Percentiles rank a stretch among this genome's conserved stretches.
Conservation (phyloP, 2,329 filamentous ascomycete species). For the Raffaelea arxii region DNA sequence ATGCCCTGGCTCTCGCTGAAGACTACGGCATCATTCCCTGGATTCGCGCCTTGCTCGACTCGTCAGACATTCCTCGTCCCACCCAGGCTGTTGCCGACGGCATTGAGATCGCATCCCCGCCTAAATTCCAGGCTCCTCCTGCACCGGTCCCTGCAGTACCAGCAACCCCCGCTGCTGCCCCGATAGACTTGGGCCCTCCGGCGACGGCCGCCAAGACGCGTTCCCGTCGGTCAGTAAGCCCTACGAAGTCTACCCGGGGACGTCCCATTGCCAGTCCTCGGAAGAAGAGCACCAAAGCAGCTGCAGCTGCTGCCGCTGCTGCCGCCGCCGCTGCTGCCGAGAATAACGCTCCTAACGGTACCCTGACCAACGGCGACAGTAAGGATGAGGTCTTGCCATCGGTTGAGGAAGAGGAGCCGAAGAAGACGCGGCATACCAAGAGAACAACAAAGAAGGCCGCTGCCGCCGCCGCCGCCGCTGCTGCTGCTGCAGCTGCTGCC, state of each 20-base stretch:
- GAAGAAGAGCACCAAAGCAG: conserved; percentile 39
- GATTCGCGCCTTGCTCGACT: conserved; percentile 87
- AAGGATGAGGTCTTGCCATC: conserved; percentile 31
- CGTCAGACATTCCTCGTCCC: conserved; percentile 61
- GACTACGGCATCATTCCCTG: conserved; percentile 81
- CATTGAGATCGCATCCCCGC: conserved; percentile 74
- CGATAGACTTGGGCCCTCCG: too few species aligned
- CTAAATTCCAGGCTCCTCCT: conserved; percentile 44
- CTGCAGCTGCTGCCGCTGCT: conserved; percentile 15
- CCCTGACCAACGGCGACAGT: background rate
- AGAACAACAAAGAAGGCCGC: conserved; percentile 3
- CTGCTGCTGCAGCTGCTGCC: background rate
- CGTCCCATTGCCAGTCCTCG: conserved; percentile 39
- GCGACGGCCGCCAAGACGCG: conserved; percentile 36
- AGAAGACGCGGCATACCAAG: background rate
- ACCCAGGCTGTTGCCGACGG: too few species aligned
- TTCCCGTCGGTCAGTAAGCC: conserved; percentile 47
- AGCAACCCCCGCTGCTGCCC: conserved; percentile 36
- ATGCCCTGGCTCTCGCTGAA: conserved; percentile 71
- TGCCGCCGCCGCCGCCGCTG: background rate
- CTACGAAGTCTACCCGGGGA: conserved; percentile 39
- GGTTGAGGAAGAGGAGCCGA: conserved; percentile 36
- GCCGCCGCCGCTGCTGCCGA: conserved; percentile 10
- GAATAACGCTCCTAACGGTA: too few species aligned
- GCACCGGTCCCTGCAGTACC: conserved; percentile 15